A percentile compares a stretch with the other conserved stretches of the same genome.
phyloP scores from a whole-genome alignment of 148 eudicot species.

The Cornus florida region DNA sequence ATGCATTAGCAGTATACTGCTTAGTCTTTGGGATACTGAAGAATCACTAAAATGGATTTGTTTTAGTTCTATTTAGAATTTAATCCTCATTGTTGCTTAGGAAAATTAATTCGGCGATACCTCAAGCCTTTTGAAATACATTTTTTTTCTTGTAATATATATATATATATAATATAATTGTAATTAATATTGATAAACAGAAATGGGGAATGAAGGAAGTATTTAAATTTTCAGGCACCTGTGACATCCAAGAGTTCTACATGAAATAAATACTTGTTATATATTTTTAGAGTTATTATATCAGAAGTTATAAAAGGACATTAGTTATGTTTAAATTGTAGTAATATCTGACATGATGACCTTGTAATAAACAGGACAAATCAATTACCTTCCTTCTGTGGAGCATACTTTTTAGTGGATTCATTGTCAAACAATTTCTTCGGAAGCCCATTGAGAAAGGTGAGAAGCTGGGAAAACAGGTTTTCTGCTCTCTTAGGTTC shows the following conservation, averaged over 20 bases:
- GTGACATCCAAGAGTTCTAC: background rate
- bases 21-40: background rate
- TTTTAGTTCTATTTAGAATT: no score
- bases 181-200: background rate
- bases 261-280: background rate
- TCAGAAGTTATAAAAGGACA: background rate
- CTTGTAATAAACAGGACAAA: constrained; percentile 24
- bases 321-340: background rate
- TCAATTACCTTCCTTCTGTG: constrained; percentile 27
- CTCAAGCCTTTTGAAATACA: background rate
- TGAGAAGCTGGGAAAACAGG: constrained; percentile 24
- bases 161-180: background rate
- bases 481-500: background rate
- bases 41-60: background rate
- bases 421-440: constrained; percentile 36
- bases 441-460: constrained; percentile 63
- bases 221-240: background rate
- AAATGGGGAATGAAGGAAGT: background rate
- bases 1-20: background rate
- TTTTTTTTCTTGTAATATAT: background rate
- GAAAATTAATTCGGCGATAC: background rate
- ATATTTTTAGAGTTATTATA: background rate
- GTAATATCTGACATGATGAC: background rate
- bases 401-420: constrained; percentile 35
- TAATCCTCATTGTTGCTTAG: no score